Evolutionary conservation across 78 protist genomes (phyloP), one percentile per base, ranked within the genome.

Genomic region (Emiliania huxleyi): DNA sequence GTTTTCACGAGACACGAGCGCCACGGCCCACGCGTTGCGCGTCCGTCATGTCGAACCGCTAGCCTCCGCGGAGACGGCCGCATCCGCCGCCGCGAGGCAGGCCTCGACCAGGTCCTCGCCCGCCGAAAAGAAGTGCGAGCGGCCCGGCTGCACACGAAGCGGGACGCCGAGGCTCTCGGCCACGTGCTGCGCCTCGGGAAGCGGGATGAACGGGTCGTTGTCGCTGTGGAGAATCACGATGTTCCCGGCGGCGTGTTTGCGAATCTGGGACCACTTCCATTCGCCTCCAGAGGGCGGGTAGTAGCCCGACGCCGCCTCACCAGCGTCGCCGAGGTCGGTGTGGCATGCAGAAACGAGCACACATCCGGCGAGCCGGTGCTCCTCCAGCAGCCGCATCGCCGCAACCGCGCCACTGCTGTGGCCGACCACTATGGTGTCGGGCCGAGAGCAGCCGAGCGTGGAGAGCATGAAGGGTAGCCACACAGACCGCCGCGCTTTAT

Each of bases 341-440:
- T 49, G 71, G 91, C 91, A 93, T 8, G 93, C 94, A 21, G 85
- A 44, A 2, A 93, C 94, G 23, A 93, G 25, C 26, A 89, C 81
- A 25, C 81, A 18, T 1, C 94, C 94, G 8, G 25, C 26, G 43
- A 91, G 44, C 62, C 15, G 46, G 12, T 55, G 71, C 48, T 42
- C 44, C 52, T 93, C 94, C 6, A 93, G 94, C 26, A 62, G 37
- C 22, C 94, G 44, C 94, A 93, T 83, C 33, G 91, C 62, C 3
- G 94, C 94, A 11, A 56, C 94, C 23, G 94, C 94, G 45, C 94
- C 94, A 21, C 52, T 62, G 87, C 48, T 33, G 25, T 93, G 94
- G 38, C 94, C 94, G 48, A 93, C 38, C 1, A 93, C 44, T 40
- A 93, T 23, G 71, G 94, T 88, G 73, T 91, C 75, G 42, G 35